phyloP scores from a whole-genome alignment of 345 rosid genomes.

The Iberis pinnata region DNA sequence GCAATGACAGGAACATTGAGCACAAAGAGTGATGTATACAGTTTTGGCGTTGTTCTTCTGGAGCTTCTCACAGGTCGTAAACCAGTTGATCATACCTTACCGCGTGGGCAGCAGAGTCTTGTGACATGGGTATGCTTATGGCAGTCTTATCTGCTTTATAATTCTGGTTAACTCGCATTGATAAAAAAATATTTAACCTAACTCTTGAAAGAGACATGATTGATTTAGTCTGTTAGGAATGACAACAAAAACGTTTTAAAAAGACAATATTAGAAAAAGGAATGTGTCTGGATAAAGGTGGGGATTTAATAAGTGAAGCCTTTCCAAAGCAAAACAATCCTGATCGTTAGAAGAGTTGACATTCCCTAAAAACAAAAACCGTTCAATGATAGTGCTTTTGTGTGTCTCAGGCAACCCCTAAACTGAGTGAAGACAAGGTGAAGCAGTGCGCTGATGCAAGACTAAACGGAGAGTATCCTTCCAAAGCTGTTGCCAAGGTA shows the following conservation, averaged over 20 bases:
- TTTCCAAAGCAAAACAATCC: background rate
- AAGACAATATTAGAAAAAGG: too few relatives aligned
- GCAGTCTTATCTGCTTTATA: background rate
- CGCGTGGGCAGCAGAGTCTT: constrained; percentile 81
- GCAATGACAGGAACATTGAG: constrained; percentile 84
- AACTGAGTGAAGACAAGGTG: constrained; percentile 74
- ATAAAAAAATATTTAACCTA: background rate
- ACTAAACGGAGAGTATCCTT: constrained; percentile 63
- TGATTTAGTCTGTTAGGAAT: background rate
- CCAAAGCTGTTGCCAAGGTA: constrained; percentile 81
- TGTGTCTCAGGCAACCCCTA: constrained; percentile 65
- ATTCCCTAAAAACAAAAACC: background rate
- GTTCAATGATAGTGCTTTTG: background rate
- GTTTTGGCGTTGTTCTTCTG: constrained; percentile 76
- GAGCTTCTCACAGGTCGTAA: constrained; percentile 83
- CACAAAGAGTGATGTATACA: constrained; percentile 81
- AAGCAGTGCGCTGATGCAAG: constrained; percentile 67
- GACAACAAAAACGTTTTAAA: background rate
- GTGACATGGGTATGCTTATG: constrained; percentile 61
- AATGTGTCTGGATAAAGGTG: too few relatives aligned
- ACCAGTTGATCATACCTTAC: constrained; percentile 80
- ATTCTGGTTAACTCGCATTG: background rate
- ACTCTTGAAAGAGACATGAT: background rate
- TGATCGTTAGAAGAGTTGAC: constrained; percentile 8
- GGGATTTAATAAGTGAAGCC: too few relatives aligned